Percentiles rank a stretch among this genome's conserved stretches.
Evolutionary conservation across 306 rosid species (phyloP).

Genomic region (Canavalia gladiata): DNA sequence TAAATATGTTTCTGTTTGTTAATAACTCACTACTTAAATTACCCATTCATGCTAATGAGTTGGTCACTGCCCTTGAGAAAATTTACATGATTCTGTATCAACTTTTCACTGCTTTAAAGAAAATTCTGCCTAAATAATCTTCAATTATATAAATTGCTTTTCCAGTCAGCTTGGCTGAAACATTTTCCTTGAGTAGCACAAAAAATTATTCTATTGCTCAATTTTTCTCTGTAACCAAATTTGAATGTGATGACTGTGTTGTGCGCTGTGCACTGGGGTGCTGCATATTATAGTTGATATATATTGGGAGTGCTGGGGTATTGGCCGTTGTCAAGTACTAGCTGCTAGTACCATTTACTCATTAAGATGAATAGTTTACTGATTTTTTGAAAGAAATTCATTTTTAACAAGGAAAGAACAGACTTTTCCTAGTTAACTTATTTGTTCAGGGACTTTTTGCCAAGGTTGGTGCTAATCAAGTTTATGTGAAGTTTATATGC

Average conservation of each 20-base stretch:
- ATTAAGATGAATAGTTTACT: neutral
- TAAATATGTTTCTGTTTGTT: conserved; percentile 15
- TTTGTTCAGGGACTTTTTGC: neutral
- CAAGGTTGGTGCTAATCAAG: conserved; percentile 17
- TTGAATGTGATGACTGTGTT: neutral
- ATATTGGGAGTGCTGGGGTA: neutral
- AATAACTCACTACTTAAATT: neutral
- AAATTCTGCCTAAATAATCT: conserved; percentile 20
- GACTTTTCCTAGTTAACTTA: conserved; percentile 18
- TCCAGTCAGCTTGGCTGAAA: neutral
- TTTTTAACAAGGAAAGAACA: conserved; percentile 15
- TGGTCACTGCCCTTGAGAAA: neutral
- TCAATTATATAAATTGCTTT: neutral
- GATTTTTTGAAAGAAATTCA: neutral
- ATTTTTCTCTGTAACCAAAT: neutral
- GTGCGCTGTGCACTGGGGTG: neutral
- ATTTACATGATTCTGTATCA: conserved; percentile 29
- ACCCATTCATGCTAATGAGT: conserved; percentile 26
- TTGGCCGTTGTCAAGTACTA: neutral
- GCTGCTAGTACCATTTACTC: conserved; percentile 1
- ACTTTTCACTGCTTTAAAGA: conserved; percentile 13
- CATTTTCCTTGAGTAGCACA: neutral
- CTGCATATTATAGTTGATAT: neutral
- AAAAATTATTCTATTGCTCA: neutral
- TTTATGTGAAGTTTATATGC: conserved; percentile 16